phyloP scores from a whole-genome alignment of 2,329 filamentous ascomycete genomes.

The Calonectria pseudoreteaudii region DNA sequence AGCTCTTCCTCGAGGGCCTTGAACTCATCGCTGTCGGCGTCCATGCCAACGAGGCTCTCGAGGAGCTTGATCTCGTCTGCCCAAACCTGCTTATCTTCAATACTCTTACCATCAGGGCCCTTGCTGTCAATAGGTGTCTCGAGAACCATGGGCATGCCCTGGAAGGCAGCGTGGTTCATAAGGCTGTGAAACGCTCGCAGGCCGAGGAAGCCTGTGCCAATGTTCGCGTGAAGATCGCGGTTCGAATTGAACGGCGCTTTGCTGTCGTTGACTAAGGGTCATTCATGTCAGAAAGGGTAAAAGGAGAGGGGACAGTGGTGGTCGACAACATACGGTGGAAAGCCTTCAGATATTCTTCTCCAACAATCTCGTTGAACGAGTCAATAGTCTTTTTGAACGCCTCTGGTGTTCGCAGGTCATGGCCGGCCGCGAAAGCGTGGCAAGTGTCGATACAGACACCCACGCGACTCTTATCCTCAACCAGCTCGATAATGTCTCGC shows the following conservation, averaged over 20 bases:
- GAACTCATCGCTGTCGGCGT: conserved; percentile 81
- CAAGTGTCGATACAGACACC: conserved; percentile 98
- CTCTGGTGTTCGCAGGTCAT: conserved; percentile 83
- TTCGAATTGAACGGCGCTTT: conserved; percentile 88
- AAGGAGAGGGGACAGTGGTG: neutral
- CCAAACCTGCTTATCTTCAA: conserved; percentile 88
- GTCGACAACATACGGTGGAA: conserved; percentile 69
- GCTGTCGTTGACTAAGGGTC: conserved; percentile 82
- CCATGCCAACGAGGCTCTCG: conserved; percentile 88
- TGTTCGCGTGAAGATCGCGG: conserved; percentile 94
- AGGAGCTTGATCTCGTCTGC: conserved; percentile 94
- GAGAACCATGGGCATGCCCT: conserved; percentile 87
- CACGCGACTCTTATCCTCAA: conserved; percentile 85
- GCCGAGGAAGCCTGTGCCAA: conserved; percentile 93
- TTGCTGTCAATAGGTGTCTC: conserved; percentile 92
- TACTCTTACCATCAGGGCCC: conserved; percentile 71
- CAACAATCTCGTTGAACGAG: conserved; percentile 82
- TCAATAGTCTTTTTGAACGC: conserved; percentile 80
- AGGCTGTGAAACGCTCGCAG: conserved; percentile 91
- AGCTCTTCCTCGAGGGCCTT: conserved; percentile 72
- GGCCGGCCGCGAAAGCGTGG: conserved; percentile 93
- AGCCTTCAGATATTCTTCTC: conserved; percentile 82
- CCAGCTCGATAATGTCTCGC: conserved; percentile 81
- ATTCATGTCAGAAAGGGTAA: conserved; percentile 9
- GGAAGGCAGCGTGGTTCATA: conserved; percentile 83